Evolutionary conservation across 2,329 filamentous ascomycete species (phyloP).

Genomic region (Colletotrichum cereale): DNA sequence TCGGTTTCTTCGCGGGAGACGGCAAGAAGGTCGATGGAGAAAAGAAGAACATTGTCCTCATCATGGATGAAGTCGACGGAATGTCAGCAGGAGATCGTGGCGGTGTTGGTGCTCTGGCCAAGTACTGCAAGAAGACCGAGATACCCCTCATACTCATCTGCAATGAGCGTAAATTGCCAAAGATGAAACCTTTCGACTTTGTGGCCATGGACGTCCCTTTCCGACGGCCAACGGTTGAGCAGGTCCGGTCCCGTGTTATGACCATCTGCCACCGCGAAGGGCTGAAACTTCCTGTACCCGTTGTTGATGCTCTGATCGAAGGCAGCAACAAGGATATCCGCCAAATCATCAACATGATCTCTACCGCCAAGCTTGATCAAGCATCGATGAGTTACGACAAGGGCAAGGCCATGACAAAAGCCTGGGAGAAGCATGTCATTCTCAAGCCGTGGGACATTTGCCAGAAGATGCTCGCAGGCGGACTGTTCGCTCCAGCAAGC

Average conservation of each 20-base stretch:
- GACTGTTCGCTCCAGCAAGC: slow-evolving; percentile 86
- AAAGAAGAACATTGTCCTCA: slow-evolving; percentile 94
- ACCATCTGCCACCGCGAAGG: slow-evolving; percentile 95
- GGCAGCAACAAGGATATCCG: slow-evolving; percentile 96
- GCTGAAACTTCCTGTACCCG: slow-evolving; percentile 83
- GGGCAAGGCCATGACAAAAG: slow-evolving; percentile 94
- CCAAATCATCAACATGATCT: slow-evolving; percentile 99
- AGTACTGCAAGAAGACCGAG: slow-evolving; percentile 94
- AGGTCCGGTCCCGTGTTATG: slow-evolving; percentile 91
- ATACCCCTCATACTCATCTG: slow-evolving; percentile 97
- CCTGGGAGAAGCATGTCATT: slow-evolving; percentile 98
- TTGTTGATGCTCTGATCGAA: slow-evolving; percentile 94
- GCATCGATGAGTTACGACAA: slow-evolving; percentile 84
- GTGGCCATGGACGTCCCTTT: slow-evolving; percentile 89
- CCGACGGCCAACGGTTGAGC: slow-evolving; percentile 88
- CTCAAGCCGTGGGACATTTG: slow-evolving; percentile 99
- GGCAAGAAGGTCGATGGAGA: slow-evolving; percentile 81
- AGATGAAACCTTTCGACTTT: slow-evolving; percentile 98
- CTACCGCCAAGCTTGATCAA: slow-evolving; percentile 91
- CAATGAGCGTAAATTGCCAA: slow-evolving; percentile 91
- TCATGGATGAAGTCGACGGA: slow-evolving; percentile 99
- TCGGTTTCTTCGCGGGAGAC: slow-evolving; percentile 89
- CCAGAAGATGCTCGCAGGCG: slow-evolving; percentile 88
- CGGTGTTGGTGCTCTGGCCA: slow-evolving; percentile 92
- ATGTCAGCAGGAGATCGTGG: slow-evolving; percentile 98